phyloP scores from a whole-genome alignment of 371 early-diverging fungal species.

The Zychaea mexicana region DNA sequence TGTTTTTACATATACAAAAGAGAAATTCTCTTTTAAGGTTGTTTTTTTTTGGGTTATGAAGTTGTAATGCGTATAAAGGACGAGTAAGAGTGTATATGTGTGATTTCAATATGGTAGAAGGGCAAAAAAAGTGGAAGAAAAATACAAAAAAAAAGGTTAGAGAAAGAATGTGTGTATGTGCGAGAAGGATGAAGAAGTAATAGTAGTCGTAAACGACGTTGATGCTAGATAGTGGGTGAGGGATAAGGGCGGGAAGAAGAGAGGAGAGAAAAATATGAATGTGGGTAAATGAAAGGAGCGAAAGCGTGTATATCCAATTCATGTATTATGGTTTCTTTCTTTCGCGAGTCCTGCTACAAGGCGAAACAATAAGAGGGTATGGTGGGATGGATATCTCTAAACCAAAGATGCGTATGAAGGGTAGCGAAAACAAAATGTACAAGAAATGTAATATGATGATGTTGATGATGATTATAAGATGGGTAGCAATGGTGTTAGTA shows the following conservation, averaged over 20 bases:
- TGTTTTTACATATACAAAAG: background rate
- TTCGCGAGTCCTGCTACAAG: background rate
- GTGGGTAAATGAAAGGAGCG: conserved; percentile 3
- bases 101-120: background rate
- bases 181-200: background rate
- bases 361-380: background rate
- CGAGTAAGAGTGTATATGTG: background rate
- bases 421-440: conserved; percentile 1
- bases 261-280: background rate
- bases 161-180: background rate
- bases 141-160: background rate
- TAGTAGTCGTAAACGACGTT: background rate
- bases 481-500: background rate
- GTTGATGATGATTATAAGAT: too few relatives aligned
- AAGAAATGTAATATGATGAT: too few relatives aligned
- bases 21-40: background rate
- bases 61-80: background rate
- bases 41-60: too few relatives aligned
- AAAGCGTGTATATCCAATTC: background rate
- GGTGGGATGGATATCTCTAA: too few relatives aligned
- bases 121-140: background rate
- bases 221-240: background rate
- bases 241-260: background rate
- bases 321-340: background rate
- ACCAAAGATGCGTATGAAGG: too few relatives aligned